Conservation (phyloP, 2,329 filamentous ascomycete genomes). For the Fusarium coicis region DNA sequence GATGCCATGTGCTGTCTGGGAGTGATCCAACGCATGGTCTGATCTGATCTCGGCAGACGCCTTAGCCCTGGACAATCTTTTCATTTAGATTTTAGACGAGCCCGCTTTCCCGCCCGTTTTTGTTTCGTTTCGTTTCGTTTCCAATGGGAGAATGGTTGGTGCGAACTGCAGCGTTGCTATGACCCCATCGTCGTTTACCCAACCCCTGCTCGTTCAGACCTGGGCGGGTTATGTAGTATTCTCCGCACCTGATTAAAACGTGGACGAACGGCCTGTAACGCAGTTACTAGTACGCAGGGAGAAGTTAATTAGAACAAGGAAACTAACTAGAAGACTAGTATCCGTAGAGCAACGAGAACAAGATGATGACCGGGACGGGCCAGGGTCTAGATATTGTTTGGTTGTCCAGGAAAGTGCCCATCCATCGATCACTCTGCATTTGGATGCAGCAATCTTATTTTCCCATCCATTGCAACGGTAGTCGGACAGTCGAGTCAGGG, state of each 20-base stretch:
- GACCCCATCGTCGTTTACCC: constrained; percentile 8
- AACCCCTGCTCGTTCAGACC: constrained; percentile 14
- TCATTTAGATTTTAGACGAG: constrained; percentile 12
- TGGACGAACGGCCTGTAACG: constrained; percentile 20
- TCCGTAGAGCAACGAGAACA: not conserved
- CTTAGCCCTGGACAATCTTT: constrained; percentile 8
- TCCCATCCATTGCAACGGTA: constrained; percentile 18
- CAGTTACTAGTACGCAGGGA: not conserved
- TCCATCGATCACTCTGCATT: constrained; percentile 21
- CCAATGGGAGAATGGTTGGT: not conserved
- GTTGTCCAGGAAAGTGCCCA: constrained; percentile 13
- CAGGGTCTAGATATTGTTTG: constrained; percentile 2
- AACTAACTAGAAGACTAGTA: not conserved
- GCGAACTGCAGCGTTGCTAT: not conserved
- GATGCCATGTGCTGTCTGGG: constrained; percentile 16
- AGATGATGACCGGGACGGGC: not conserved
- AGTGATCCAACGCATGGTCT: constrained; percentile 27
- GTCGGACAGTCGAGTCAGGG: constrained; percentile 30
- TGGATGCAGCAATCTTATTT: constrained; percentile 27
- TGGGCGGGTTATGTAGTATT: constrained; percentile 12
- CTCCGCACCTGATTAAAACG: constrained; percentile 32
- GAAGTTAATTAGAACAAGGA: not conserved
- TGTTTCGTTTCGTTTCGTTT: constrained; percentile 38
- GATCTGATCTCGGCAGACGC: constrained; percentile 28
- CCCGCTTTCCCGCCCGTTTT: constrained; percentile 29